phyloP scores from a whole-genome alignment of 2,329 filamentous ascomycete species.

The Alternaria sp. region DNA sequence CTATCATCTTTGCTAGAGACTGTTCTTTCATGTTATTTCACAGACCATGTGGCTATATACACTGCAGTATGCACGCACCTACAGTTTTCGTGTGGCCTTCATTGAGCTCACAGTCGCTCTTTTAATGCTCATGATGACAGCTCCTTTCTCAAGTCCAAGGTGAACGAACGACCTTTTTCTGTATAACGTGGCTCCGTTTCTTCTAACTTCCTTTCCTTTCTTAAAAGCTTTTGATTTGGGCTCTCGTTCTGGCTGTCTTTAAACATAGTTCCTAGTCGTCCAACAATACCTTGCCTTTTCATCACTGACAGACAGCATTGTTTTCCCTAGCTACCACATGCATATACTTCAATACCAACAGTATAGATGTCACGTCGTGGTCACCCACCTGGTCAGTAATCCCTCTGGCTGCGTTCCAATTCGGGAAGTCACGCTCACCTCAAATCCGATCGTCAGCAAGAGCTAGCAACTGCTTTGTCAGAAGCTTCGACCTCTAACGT shows the following conservation, averaged over 20 bases:
- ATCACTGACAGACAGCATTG: background rate
- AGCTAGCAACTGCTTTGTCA: background rate
- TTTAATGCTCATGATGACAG: background rate
- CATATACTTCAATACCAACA: background rate
- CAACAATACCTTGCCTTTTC: background rate
- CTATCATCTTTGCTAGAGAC: no score
- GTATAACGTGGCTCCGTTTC: background rate
- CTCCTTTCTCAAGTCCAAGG: background rate
- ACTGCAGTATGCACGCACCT: background rate
- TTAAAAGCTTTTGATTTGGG: background rate
- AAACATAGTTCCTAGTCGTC: background rate
- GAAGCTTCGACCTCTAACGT: background rate
- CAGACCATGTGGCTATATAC: no score
- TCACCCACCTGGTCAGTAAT: background rate
- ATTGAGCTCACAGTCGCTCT: background rate
- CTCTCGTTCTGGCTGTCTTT: background rate
- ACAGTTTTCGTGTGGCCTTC: background rate
- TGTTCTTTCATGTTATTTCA: no score
- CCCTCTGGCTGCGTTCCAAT: background rate
- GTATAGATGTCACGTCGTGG: background rate
- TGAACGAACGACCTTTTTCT: background rate
- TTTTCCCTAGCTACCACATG: background rate
- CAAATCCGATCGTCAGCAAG: background rate
- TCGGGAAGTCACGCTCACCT: background rate
- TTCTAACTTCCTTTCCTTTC: background rate